Evolutionary conservation across 805 yeast genomes (phyloP), one percentile per base, ranked within the genome.

Genomic region (Lipomyces mesembrius): DNA sequence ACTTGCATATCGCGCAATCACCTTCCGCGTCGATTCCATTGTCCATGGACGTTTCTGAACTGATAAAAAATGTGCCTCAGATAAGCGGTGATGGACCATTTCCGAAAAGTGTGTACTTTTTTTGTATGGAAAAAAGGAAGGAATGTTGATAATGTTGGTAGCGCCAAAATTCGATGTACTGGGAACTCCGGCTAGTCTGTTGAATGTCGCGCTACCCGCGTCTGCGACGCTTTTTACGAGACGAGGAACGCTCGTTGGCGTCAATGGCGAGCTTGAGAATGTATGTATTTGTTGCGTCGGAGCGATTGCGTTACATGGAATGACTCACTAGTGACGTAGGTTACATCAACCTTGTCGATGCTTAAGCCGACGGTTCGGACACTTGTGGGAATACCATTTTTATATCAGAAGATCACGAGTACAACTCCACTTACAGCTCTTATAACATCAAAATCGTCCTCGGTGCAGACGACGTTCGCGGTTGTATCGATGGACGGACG

Each of bases 171-270:
- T 83, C 73, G 74, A 75, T 43, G 80, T 82, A 3, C 64, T 83
- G 14, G 86, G 85, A 4, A 69, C 73, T 32, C 81, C 83, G 2
- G 76, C 79, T n/a, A 74, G 81, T 39, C 65, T 83, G 62, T 75
- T 83, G 57, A 79, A 78, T 59, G 78, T 83, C 17, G 75, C 79
- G 17, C 65, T 83, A 55, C 86, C 86, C 2, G 80, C 83, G 8
- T 76, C 81, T 3, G 75, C 83, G 2, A 70, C 73, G n/a, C 71
- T 83, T 35, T 79, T 74, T 60, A 77, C 82, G 27, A 74, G 83
- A 51, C 77, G 80, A 51, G 85, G 85, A 27, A 72, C 81, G 0
- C 72, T 83, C 53, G 76, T 83, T 22, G 84, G 82, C 0, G 76
- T 83, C 37, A 81, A 82, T 72, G 86, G 86, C 1, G 77, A 79